Percentiles rank a stretch among this genome's conserved stretches.
Evolutionary conservation across 495 filamentous ascomycete species (phyloP).

Genomic region (Aspergillus haitiensis): DNA sequence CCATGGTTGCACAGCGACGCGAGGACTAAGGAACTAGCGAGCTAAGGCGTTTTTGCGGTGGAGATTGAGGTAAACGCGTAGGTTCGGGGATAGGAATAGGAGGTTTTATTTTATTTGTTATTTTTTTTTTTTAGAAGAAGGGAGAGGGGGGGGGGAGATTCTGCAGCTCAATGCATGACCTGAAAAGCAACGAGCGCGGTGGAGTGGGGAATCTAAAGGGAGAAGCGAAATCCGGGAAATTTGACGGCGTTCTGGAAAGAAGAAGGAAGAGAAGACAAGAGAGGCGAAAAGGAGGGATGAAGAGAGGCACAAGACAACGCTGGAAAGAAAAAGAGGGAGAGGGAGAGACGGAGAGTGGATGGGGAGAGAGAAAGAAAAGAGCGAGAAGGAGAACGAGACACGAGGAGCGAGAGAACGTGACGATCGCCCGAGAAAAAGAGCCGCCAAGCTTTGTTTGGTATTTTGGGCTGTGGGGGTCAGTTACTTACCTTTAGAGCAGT

Average conservation of each 20-base stretch:
- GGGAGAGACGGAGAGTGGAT: constrained; percentile 1
- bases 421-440: constrained; percentile 22
- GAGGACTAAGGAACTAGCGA: constrained; percentile 12
- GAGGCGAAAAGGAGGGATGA: neutral
- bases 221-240: neutral
- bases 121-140: too few relatives aligned
- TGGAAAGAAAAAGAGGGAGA: constrained; percentile 5
- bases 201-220: neutral
- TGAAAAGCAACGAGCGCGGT: constrained; percentile 9
- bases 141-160: constrained; percentile 5
- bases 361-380: constrained; percentile 15
- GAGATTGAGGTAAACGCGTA: constrained; percentile 20
- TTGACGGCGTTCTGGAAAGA: neutral
- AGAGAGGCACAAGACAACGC: neutral
- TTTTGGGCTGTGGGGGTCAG: constrained; percentile 13
- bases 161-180: constrained; percentile 29
- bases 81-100: constrained; percentile 10
- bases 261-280: constrained; percentile 7
- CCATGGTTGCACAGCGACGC: constrained; percentile 31
- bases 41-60: constrained; percentile 8
- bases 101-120: constrained; percentile 1
- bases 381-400: constrained; percentile 14
- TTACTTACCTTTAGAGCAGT: too few relatives aligned
- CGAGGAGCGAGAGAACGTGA: constrained; percentile 22
- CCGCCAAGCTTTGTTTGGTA: constrained; percentile 28